Conservation (phyloP, 202 grass and related monocot genomes). For the Miscanthus sacchariflorus region DNA sequence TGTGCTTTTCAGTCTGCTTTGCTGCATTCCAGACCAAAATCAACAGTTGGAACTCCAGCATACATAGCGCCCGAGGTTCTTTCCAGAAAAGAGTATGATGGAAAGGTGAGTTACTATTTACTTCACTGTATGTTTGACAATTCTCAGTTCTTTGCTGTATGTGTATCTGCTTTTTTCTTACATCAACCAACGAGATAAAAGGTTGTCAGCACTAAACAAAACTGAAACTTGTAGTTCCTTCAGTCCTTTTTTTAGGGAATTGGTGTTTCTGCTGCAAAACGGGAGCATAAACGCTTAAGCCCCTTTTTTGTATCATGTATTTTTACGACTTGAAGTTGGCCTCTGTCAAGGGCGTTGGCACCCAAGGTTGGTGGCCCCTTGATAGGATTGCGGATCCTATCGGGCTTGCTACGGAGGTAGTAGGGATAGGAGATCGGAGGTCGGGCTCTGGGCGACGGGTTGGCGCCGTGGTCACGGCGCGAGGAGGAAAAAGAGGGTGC, state of each 20-base stretch:
- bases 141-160: slow-evolving; percentile 5
- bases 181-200: background rate
- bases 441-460: no score
- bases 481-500: no score
- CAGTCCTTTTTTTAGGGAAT: background rate
- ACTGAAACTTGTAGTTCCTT: background rate
- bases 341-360: background rate
- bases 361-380: no score
- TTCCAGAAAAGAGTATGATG: slow-evolving; percentile 91
- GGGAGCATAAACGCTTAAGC: no score
- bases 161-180: background rate
- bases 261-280: no score
- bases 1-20: slow-evolving; percentile 77
- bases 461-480: no score
- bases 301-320: background rate
- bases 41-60: slow-evolving; percentile 92
- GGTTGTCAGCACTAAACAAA: background rate
- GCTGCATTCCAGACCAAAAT: slow-evolving; percentile 91
- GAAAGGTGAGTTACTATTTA: slow-evolving; percentile 59
- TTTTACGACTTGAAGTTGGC: background rate
- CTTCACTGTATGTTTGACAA: background rate
- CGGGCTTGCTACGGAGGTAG: no score
- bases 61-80: slow-evolving; percentile 96
- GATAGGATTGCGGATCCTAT: no score
- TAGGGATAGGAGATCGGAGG: no score